These are phyloP conservation scores for Huntiella bhutanensis DNA, from an alignment of 2,329 filamentous ascomycete species.

Conservation along the genomic window DNA sequence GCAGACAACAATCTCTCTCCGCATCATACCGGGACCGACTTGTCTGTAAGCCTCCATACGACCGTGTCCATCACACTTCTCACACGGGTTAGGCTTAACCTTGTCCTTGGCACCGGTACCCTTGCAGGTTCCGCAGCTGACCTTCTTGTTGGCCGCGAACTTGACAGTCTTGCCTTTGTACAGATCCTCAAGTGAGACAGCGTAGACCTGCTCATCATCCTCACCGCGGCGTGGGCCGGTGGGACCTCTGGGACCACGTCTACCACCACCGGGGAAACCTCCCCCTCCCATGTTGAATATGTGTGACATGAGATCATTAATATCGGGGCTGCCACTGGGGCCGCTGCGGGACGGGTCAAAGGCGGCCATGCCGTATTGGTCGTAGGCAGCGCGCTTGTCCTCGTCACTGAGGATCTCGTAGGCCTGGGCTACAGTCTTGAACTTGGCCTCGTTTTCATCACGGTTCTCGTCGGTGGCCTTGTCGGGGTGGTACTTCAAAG, in stretches of 20 bases:
- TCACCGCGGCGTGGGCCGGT: constrained; percentile 50
- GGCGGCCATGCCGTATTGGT: constrained; percentile 85
- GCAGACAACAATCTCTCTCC: constrained; percentile 62
- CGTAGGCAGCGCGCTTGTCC: constrained; percentile 79
- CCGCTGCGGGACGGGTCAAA: constrained; percentile 52
- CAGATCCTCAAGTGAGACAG: constrained; percentile 78
- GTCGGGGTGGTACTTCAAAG: constrained; percentile 79
- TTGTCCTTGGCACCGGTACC: constrained; percentile 83
- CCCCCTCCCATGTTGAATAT: constrained; percentile 66
- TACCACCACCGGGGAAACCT: constrained; percentile 33
- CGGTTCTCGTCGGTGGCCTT: constrained; percentile 80
- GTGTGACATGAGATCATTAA: constrained; percentile 82
- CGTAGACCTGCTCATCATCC: constrained; percentile 79
- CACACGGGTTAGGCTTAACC: constrained; percentile 65
- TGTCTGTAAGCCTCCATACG: constrained; percentile 60
- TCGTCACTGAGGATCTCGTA: constrained; percentile 98
- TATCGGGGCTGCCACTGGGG: constrained; percentile 41
- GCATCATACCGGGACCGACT: constrained; percentile 71
- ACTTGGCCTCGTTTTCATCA: constrained; percentile 69
- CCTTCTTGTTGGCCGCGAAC: constrained; percentile 83
- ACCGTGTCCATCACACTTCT: constrained; percentile 67
- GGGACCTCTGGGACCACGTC: constrained; percentile 28
- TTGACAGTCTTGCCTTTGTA: constrained; percentile 98
- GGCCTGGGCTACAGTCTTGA: constrained; percentile 83
- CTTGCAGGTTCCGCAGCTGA: constrained; percentile 73